Evolutionary conservation across 2,329 filamentous ascomycete genomes (phyloP), one percentile per base, ranked within the genome.

Genomic region (Pseudogymnoascus sp.): DNA sequence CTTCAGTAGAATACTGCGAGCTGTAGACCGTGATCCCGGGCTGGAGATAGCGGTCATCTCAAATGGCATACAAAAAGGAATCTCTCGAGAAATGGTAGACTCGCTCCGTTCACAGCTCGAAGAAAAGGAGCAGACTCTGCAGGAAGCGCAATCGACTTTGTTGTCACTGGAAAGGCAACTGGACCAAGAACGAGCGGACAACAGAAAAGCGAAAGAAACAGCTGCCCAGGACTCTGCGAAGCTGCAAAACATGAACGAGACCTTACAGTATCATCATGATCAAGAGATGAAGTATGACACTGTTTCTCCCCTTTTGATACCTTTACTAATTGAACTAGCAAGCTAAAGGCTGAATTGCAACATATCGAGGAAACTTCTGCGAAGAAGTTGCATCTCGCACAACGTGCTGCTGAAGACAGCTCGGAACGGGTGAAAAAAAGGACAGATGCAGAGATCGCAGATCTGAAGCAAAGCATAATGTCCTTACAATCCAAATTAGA

Each of bases 31-130:
- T 64, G 90, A 96, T 64, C 94, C 94, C 0, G 90, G 87, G 1
- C 79, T 95, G 64, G 94, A 99, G 72, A 86, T 95, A 26, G 88
- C 91, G 0, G 83, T 94, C 9, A 80, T 92, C 62, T 81, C 86
- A 44, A 91, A 92, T 70, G 90, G 89, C 0, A 77, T 92, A 9
- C 87, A 94, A 67, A 92, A 93, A 69, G 93, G 93, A 3, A 89
- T 99, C 37, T 96, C 95, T n/a, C 84, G 93, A 40, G 91, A 97
- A 69, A 78, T 97, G 37, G 89, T 99, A 3, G 94, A 99, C 72
- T 87, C 88, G 1, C 78, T 99, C 33, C 85, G 90, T 58, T 80
- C 81, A 4, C 88, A 97, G 71, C 74, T 96, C 0, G 86, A 89
- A 63, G 87, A 93, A 63, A 90, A 87, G 65, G 85, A 85, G 21